These are phyloP conservation scores for Alnus glutinosa DNA, from an alignment of 306 rosid species.

Conservation along the genomic window DNA sequence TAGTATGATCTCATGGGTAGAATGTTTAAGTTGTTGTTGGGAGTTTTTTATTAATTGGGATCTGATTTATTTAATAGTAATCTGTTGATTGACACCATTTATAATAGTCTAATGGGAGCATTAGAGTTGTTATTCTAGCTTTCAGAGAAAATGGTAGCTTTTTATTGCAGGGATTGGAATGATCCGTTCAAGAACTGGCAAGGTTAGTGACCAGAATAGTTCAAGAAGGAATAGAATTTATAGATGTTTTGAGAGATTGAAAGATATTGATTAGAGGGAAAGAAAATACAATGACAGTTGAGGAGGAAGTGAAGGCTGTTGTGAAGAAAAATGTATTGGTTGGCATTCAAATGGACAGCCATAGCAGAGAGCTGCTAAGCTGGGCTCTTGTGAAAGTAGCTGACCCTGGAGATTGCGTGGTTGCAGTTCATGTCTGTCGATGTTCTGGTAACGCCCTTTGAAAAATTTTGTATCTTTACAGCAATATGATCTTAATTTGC, in stretches of 20 bases:
- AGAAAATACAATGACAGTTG: constrained; percentile 46
- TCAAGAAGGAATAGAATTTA: constrained; percentile 22
- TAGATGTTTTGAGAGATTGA: constrained; percentile 20
- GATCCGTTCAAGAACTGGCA: constrained; percentile 16
- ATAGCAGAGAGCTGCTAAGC: constrained; percentile 64
- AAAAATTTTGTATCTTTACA: background rate
- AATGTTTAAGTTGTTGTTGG: constrained; percentile 22
- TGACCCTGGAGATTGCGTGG: constrained; percentile 76
- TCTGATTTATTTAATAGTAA: constrained; percentile 2
- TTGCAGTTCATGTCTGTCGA: constrained; percentile 71
- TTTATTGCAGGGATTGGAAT: constrained; percentile 47
- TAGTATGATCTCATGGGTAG: constrained; percentile 20
- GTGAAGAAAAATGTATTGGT: constrained; percentile 65
- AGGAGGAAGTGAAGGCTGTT: constrained; percentile 28
- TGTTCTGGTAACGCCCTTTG: constrained; percentile 44
- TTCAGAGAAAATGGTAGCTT: constrained; percentile 31
- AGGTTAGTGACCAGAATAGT: too few relatives aligned
- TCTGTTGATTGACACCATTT: background rate
- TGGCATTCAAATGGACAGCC: constrained; percentile 64
- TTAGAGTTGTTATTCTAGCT: constrained; percentile 18
- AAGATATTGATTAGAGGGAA: constrained; percentile 21
- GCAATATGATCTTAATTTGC: background rate
- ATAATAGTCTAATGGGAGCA: constrained; percentile 16
- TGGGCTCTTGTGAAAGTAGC: constrained; percentile 92
- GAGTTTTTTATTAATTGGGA: background rate